Conservation (phyloP, 257 asterid species). For the Catharanthus roseus region DNA sequence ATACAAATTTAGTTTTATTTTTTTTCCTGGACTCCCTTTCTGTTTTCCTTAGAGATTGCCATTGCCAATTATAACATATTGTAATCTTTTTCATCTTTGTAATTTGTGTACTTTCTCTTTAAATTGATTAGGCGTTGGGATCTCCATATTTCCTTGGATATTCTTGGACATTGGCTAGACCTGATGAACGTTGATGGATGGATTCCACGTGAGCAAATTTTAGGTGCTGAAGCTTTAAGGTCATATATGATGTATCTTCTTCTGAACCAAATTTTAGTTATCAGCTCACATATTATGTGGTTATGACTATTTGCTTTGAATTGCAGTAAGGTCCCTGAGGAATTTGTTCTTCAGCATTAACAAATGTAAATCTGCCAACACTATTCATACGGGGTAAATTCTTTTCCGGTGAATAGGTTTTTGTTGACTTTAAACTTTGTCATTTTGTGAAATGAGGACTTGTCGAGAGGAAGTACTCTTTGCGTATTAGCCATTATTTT, state of each 20-base stretch:
- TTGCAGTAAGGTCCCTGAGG: conserved; percentile 93
- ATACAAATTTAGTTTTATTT: not conserved
- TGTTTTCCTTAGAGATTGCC: not conserved
- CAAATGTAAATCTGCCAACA: conserved; percentile 94
- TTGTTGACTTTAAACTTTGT: not conserved
- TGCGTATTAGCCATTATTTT: no score
- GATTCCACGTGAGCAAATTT: conserved; percentile 98
- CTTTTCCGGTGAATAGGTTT: conserved; percentile 5
- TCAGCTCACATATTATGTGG: conserved; percentile 10
- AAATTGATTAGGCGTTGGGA: conserved; percentile 87
- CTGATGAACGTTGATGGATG: conserved; percentile 97
- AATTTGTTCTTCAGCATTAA: conserved; percentile 87
- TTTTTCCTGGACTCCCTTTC: not conserved
- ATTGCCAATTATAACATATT: not conserved
- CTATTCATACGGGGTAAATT: conserved; percentile 70
- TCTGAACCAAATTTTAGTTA: not conserved
- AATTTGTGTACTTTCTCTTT: conserved; percentile 13
- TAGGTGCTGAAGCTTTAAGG: conserved; percentile 98
- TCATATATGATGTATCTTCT: conserved; percentile 23
- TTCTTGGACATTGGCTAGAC: conserved; percentile 95
- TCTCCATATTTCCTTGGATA: conserved; percentile 74
- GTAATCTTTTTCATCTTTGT: not conserved
- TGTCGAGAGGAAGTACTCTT: no score
- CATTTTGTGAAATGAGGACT: conserved; percentile 6
- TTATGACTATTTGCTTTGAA: conserved; percentile 21